Evolutionary conservation across 2,329 filamentous ascomycete genomes (phyloP).

Genomic region (Microdochium bolleyi): DNA sequence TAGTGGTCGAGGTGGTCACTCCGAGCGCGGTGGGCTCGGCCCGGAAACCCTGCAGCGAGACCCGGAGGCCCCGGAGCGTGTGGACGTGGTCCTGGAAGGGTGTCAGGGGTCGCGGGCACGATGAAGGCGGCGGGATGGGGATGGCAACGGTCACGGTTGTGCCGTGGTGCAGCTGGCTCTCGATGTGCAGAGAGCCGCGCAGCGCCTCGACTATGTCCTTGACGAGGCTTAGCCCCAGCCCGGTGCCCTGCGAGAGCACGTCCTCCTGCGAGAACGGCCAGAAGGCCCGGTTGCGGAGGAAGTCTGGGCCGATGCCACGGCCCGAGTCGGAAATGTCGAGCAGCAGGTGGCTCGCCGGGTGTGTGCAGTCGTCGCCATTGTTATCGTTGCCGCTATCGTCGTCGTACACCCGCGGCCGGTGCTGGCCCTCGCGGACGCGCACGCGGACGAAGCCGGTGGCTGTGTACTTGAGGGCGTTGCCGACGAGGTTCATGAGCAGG

Average conservation of each 20-base stretch:
- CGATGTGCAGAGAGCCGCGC: constrained; percentile 50
- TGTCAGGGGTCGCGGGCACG: neutral
- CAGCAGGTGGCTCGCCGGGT: constrained; percentile 11
- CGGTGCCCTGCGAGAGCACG: constrained; percentile 48
- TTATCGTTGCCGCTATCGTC: too few relatives aligned
- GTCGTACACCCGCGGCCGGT: too few relatives aligned
- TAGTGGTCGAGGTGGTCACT: constrained; percentile 1
- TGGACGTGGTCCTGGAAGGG: constrained; percentile 6
- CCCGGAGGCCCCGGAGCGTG: constrained; percentile 20
- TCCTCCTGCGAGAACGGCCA: constrained; percentile 60
- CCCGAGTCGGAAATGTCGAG: constrained; percentile 56
- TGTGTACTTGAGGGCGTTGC: constrained; percentile 46
- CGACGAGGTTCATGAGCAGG: constrained; percentile 43
- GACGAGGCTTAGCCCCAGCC: constrained; percentile 59
- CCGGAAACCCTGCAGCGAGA: constrained; percentile 14
- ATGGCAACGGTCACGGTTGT: constrained; percentile 9
- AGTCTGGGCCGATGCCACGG: constrained; percentile 56
- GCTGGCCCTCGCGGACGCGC: constrained; percentile 15
- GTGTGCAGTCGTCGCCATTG: constrained; percentile 8
- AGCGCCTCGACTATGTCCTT: constrained; percentile 49
- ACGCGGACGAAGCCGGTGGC: constrained; percentile 33
- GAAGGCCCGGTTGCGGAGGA: constrained; percentile 51
- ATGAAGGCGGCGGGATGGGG: neutral
- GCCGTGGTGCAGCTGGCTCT: constrained; percentile 22
- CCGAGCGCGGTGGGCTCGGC: neutral